These are phyloP conservation scores for Lentinula boryana DNA, from an alignment of 768 basidiomycete species.

Conservation along the genomic window DNA sequence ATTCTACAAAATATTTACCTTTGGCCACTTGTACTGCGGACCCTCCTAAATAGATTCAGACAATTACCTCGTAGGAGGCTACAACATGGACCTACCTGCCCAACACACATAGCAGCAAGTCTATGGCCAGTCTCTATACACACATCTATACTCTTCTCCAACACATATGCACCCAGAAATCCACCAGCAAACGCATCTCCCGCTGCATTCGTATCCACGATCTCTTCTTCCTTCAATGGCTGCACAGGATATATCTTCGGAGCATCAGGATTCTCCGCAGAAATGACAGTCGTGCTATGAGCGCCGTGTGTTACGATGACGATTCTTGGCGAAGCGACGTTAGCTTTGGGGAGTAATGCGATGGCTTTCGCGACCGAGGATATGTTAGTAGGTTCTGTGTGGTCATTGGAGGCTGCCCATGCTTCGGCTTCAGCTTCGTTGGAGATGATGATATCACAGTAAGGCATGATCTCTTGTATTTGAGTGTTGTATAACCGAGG, in stretches of 20 bases:
- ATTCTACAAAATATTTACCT: conserved; percentile 5
- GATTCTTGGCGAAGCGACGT: conserved; percentile 47
- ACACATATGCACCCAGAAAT: conserved; percentile 60
- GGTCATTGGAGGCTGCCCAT: conserved; percentile 51
- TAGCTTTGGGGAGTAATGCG: conserved; percentile 49
- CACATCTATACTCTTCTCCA: conserved; percentile 54
- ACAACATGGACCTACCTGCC: conserved; percentile 33
- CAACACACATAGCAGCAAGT: conserved; percentile 62
- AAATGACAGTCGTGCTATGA: conserved; percentile 52
- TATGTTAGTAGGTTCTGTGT: conserved; percentile 41
- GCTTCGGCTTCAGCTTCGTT: conserved; percentile 71
- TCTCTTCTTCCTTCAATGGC: conserved; percentile 35
- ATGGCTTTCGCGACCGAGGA: conserved; percentile 49
- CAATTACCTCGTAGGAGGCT: too few species aligned
- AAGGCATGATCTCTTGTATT: conserved; percentile 59
- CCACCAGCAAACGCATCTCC: conserved; percentile 74
- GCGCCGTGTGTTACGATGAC: conserved; percentile 72
- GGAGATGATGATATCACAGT: conserved; percentile 66
- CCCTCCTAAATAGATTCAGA: conserved; percentile 2
- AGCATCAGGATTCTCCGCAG: conserved; percentile 30
- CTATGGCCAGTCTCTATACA: conserved; percentile 63
- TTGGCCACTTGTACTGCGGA: conserved; percentile 11
- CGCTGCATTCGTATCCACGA: conserved; percentile 77
- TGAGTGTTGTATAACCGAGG: conserved; percentile 64
- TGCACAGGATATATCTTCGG: conserved; percentile 40